Evolutionary conservation across 805 yeast genomes (phyloP).

Genomic region (Starmerella floris): DNA sequence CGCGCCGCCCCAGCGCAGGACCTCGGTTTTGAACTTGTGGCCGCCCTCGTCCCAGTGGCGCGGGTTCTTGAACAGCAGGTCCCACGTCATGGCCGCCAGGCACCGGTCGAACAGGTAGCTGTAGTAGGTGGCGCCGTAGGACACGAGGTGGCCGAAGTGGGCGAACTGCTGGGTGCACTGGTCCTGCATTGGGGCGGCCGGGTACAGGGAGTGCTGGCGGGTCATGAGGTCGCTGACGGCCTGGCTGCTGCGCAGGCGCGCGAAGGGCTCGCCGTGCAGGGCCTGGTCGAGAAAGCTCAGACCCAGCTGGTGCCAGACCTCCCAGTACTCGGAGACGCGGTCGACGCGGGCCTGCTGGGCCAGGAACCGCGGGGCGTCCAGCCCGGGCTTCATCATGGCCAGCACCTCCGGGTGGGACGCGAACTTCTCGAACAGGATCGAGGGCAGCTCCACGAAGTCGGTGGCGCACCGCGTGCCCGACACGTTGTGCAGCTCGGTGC

Average conservation of each 20-base stretch:
- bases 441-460: constrained; percentile 92
- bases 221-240: constrained; percentile 56
- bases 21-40: constrained; percentile 50
- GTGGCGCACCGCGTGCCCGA: constrained; percentile 93
- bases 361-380: constrained; percentile 9
- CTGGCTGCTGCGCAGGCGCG: neutral
- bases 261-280: constrained; percentile 38
- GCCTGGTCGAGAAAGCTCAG: constrained; percentile 82
- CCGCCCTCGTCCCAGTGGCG: constrained; percentile 70
- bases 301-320: constrained; percentile 72
- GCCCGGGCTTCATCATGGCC: constrained; percentile 24
- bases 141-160: constrained; percentile 80
- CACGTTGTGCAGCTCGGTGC: constrained; percentile 78
- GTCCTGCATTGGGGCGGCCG: constrained; percentile 32
- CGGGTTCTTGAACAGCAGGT: constrained; percentile 49
- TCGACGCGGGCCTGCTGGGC: constrained; percentile 10
- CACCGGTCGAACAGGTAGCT: constrained; percentile 86
- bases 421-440: constrained; percentile 91
- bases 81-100: constrained; percentile 77
- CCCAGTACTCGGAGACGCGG: constrained; percentile 42
- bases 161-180: constrained; percentile 76
- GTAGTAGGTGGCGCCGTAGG: constrained; percentile 90
- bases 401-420: constrained; percentile 71
- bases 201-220: constrained; percentile 42
- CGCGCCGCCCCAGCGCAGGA: constrained; percentile 89